Evolutionary conservation across 1,284 basidiomycete species (phyloP).

Genomic region (Cystobasidium slooffiae): DNA sequence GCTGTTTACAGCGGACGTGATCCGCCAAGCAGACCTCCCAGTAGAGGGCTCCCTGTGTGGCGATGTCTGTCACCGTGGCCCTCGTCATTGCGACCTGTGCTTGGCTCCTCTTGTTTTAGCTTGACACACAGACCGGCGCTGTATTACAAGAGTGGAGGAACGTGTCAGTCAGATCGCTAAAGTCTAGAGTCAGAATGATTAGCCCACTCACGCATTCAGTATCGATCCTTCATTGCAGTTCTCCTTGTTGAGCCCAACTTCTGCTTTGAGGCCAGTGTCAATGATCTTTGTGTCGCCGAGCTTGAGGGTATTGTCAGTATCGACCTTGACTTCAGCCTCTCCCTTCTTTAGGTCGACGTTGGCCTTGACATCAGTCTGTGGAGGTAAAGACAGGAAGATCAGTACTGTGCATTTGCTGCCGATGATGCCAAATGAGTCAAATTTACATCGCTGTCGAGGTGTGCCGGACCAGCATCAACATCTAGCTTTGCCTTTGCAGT

Average conservation of each 20-base stretch:
- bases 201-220: slow-evolving; percentile 27
- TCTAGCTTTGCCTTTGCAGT: slow-evolving; percentile 29
- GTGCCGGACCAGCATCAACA: slow-evolving; percentile 12
- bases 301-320: slow-evolving; percentile 31
- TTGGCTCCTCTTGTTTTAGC: slow-evolving; percentile 12
- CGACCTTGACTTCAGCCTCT: slow-evolving; percentile 28
- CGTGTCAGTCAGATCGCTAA: not conserved
- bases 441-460: slow-evolving; percentile 24
- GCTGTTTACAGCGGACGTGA: slow-evolving; percentile 9
- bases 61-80: not conserved
- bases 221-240: slow-evolving; percentile 18
- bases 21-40: slow-evolving; percentile 8
- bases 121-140: slow-evolving; percentile 34
- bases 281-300: slow-evolving; percentile 33
- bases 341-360: slow-evolving; percentile 36
- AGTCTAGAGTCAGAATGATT: not conserved
- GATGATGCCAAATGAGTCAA: too few relatives aligned
- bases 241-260: slow-evolving; percentile 35
- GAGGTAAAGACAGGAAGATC: not conserved
- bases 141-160: not conserved
- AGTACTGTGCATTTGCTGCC: not conserved
- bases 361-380: slow-evolving; percentile 21
- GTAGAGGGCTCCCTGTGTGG: not conserved
- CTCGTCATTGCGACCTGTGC: not conserved
- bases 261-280: slow-evolving; percentile 32